Evolutionary conservation across 2,329 filamentous ascomycete species (phyloP).

Genomic region (Malbranchea zuffiana): DNA sequence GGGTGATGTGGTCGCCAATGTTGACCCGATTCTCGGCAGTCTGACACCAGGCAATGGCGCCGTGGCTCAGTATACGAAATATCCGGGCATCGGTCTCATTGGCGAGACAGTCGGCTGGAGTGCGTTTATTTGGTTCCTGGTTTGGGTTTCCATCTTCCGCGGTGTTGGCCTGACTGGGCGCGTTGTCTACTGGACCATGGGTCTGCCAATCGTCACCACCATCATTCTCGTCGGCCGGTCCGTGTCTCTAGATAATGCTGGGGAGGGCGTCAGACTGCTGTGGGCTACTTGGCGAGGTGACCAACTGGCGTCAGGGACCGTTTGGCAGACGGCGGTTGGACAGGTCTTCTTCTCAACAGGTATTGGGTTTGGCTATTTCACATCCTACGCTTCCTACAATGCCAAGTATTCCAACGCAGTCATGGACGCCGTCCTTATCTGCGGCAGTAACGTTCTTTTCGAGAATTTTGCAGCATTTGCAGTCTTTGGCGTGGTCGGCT

Average conservation of each 20-base stretch:
- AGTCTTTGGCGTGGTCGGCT: conserved; percentile 48
- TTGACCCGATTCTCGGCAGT: conserved; percentile 33
- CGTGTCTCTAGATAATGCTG: conserved; percentile 44
- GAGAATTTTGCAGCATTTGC: conserved; percentile 43
- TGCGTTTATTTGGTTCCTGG: conserved; percentile 48
- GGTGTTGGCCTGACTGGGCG: conserved; percentile 48
- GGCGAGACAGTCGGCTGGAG: conserved; percentile 50
- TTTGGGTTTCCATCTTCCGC: conserved; percentile 50
- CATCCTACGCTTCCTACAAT: conserved; percentile 49
- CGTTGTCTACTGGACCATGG: conserved; percentile 54
- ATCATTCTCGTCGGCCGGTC: conserved; percentile 47
- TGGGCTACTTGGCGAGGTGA: conserved; percentile 41
- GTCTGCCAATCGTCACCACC: conserved; percentile 46
- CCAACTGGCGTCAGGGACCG: conserved; percentile 40
- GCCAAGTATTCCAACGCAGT: conserved; percentile 47
- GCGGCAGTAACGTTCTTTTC: conserved; percentile 46
- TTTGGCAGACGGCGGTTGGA: conserved; percentile 51
- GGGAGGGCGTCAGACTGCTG: conserved; percentile 41
- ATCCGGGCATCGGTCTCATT: conserved; percentile 38
- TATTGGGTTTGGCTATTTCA: conserved; percentile 50
- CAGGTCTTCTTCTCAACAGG: conserved; percentile 52
- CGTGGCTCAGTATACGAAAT: conserved; percentile 38
- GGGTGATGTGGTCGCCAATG: conserved; percentile 40
- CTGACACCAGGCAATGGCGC: conserved; percentile 29
- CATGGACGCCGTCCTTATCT: conserved; percentile 48